Evolutionary conservation across 78 protist genomes (phyloP), one percentile per base, ranked within the genome.

Genomic region (Dictyostelium brefeldianum): DNA sequence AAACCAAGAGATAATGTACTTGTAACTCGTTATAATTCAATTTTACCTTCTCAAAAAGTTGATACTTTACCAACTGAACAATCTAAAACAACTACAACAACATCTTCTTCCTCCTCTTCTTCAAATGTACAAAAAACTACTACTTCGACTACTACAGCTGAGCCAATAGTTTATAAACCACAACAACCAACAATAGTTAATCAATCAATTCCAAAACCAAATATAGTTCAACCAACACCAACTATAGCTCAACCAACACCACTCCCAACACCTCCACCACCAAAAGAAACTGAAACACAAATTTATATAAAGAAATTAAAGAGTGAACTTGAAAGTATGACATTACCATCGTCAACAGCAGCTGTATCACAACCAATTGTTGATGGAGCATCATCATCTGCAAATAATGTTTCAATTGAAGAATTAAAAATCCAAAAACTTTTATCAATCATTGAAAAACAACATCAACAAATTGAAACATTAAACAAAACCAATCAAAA

Each of bases 21-120:
- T 56, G n/a, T 56, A 6, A 20, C 65, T 56, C 65, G 65, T 56
- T 56, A 56, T n/a, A 56, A 20, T 56, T 56, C 65, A 56, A 56
- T 56, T 56, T 56, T 56, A 56, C 65, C 65, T 56, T 56, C 65
- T 56, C 65, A 56, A 56, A 56, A 56, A 56, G 43, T 36, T 36
- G 43, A 36, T 36, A 36, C 43, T 36, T 36, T 36, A 36, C 2
- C 43, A 36, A 36, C 43, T 20, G 65, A 56, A 0, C n/a, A n/a
- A 56, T 56, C 65, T 56, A 25, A 56, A 20, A 25, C 18, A 20
- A 15, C 18, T 7, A 5, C 65, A 56, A 15, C 27, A 15, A 4
- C 20, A 15, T 12, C 59, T 14, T 15, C 20, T 53, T 36, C 43
- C 43, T 36, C 43, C 43, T 36, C 43, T 36, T 36, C 43, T 36